A percentile compares a stretch with the other conserved stretches of the same genome.
These are phyloP conservation scores for Podospora anserina DNA, from an alignment of 495 filamentous ascomycete genomes.

Conservation along the genomic window DNA sequence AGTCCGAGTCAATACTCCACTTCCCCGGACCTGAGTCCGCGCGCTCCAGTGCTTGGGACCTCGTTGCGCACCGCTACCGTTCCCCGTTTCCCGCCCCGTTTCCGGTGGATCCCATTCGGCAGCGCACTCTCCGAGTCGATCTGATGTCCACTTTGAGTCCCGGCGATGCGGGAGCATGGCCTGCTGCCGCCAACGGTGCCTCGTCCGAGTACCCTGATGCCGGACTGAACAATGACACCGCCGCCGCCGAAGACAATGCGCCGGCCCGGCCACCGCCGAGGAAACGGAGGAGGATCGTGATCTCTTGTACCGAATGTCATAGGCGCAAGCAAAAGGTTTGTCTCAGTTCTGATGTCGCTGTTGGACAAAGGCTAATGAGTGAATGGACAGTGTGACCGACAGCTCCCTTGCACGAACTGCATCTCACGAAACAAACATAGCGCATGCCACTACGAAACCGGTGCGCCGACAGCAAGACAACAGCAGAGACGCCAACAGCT, in stretches of 20 bases:
- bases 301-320: slow-evolving; percentile 63
- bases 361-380: background rate
- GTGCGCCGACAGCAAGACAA: slow-evolving; percentile 44
- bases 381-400: slow-evolving; percentile 52
- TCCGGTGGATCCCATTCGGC: background rate
- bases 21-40: background rate
- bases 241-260: background rate
- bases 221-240: background rate
- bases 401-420: slow-evolving; percentile 61
- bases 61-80: background rate
- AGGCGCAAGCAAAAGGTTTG: slow-evolving; percentile 60
- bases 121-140: background rate
- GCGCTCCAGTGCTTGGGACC: background rate
- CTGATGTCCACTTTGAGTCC: background rate
- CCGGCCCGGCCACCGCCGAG: slow-evolving; percentile 34
- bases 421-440: slow-evolving; percentile 49
- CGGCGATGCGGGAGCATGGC: background rate
- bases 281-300: slow-evolving; percentile 59
- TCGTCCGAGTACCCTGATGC: background rate
- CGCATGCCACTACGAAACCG: slow-evolving; percentile 50
- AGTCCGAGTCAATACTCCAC: background rate
- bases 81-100: background rate
- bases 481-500: slow-evolving; percentile 12
- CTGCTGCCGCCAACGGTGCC: background rate
- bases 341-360: no score